Conservation (phyloP, 2,329 filamentous ascomycete genomes). For the Penicillium sp. region DNA sequence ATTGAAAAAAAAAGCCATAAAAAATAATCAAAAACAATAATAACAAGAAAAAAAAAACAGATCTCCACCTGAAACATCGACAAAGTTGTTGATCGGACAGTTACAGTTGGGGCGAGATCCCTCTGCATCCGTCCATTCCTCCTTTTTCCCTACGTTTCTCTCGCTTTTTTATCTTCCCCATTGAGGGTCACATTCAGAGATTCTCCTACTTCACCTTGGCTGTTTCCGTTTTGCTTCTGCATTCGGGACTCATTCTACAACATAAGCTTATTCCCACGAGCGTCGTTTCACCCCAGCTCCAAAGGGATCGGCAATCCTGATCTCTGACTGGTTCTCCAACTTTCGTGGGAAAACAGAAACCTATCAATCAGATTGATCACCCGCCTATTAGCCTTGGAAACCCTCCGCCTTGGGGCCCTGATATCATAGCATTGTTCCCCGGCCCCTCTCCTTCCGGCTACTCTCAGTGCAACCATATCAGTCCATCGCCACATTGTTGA, state of each 20-base stretch:
- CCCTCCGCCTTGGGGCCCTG: neutral
- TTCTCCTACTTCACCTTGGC: neutral
- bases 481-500: conserved; percentile 23
- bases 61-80: conserved; percentile 1
- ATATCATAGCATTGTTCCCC: neutral
- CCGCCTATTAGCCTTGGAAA: neutral
- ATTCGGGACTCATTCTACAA: neutral
- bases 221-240: conserved; percentile 1
- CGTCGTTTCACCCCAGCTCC: neutral
- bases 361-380: neutral
- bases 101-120: conserved; percentile 4
- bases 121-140: conserved; percentile 28
- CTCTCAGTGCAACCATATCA: conserved; percentile 4
- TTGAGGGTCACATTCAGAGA: neutral
- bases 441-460: neutral
- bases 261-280: neutral
- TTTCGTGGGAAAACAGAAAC: neutral
- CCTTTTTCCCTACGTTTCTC: conserved; percentile 9
- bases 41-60: neutral
- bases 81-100: conserved; percentile 1
- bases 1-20: no score
- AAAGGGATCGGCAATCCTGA: neutral
- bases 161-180: neutral
- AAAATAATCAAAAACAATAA: neutral
- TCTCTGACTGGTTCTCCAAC: neutral